Evolutionary conservation across 352 stramenopile species (phyloP).

Genomic region (Phytophthora pluvialis): DNA sequence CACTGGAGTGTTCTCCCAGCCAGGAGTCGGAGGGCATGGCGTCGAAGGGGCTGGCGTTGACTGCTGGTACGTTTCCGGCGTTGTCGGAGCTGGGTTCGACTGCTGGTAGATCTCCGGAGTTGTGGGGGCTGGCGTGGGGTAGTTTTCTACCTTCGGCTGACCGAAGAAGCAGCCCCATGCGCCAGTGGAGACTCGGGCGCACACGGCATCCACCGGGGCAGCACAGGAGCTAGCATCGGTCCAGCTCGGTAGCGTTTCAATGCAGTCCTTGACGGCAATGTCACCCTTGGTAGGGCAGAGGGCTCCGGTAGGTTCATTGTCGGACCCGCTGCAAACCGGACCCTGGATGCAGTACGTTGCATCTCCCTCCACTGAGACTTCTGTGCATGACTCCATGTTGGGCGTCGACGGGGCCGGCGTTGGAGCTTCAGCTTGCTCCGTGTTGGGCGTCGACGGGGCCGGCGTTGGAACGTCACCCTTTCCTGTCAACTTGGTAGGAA

Average conservation of each 20-base stretch:
- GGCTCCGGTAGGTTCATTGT: slow-evolving; percentile 36
- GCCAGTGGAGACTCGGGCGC: slow-evolving; percentile 53
- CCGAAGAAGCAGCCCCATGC: slow-evolving; percentile 61
- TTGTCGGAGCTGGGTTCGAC: neutral
- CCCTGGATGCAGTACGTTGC: slow-evolving; percentile 71
- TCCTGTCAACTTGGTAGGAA: slow-evolving; percentile 13
- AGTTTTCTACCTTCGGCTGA: slow-evolving; percentile 12
- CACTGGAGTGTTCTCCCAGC: slow-evolving; percentile 11
- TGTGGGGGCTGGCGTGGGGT: slow-evolving; percentile 23
- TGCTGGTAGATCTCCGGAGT: slow-evolving; percentile 29
- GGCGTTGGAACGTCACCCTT: neutral
- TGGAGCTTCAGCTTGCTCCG: neutral
- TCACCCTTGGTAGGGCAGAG: slow-evolving; percentile 63
- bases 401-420: slow-evolving; percentile 16
- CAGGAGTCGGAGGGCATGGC: slow-evolving; percentile 6
- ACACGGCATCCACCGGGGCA: slow-evolving; percentile 51
- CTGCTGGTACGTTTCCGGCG: neutral
- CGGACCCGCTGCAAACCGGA: slow-evolving; percentile 56
- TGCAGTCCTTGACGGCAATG: slow-evolving; percentile 54
- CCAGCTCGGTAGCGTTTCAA: slow-evolving; percentile 57
- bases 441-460: slow-evolving; percentile 11
- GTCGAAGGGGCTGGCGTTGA: slow-evolving; percentile 7
- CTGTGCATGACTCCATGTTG: slow-evolving; percentile 32
- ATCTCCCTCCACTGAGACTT: slow-evolving; percentile 64
- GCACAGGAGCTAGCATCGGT: slow-evolving; percentile 44